These are phyloP conservation scores for Gigaspora rosea DNA, from an alignment of 192 early-diverging fungal genomes.

Conservation along the genomic window DNA sequence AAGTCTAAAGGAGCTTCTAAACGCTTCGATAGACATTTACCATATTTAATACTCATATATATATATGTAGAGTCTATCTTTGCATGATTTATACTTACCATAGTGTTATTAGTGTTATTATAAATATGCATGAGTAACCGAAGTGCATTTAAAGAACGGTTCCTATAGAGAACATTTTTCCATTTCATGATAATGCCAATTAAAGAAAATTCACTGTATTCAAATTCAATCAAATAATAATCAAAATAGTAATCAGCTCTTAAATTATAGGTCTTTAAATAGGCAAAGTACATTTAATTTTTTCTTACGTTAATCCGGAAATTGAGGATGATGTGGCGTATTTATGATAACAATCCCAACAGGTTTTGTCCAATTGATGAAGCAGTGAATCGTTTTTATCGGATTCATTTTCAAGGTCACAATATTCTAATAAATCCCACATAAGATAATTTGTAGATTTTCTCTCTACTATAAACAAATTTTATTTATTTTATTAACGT, in stretches of 20 bases:
- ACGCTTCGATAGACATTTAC: neutral
- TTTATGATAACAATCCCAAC: neutral
- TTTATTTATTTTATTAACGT: too few species aligned
- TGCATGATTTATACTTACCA: neutral
- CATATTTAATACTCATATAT: neutral
- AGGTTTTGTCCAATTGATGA: neutral
- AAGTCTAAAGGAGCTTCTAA: neutral
- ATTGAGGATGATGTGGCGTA: neutral
- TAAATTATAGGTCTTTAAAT: neutral
- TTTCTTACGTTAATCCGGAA: neutral
- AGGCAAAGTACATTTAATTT: neutral
- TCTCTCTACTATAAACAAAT: neutral
- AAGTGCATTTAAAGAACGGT: neutral
- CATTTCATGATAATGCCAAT: neutral
- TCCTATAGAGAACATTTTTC: neutral
- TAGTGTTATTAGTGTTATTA: constrained; percentile 6
- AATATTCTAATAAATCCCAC: constrained; percentile 19
- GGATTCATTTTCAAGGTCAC: constrained; percentile 21
- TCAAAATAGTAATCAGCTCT: neutral
- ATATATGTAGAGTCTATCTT: neutral
- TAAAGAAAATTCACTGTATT: neutral
- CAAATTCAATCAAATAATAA: neutral
- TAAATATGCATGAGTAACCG: neutral
- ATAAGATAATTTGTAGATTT: constrained; percentile 4
- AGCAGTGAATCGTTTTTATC: neutral